Conservation (phyloP, 192 early-diverging fungal species). For the Mortierella claussenii region DNA sequence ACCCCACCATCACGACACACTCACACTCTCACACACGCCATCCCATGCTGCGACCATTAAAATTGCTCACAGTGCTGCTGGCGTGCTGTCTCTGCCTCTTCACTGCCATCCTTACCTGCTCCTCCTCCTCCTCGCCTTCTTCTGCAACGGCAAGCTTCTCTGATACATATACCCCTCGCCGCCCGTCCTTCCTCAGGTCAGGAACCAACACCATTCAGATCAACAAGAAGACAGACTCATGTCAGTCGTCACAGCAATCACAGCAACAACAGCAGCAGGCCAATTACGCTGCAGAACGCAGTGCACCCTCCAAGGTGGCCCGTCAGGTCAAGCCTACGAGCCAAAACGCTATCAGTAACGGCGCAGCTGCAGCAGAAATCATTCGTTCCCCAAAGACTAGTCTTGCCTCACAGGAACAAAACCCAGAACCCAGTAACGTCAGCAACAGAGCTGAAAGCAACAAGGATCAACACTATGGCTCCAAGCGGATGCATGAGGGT, state of each 20-base stretch:
- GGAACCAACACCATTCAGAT: background rate
- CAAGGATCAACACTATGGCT: background rate
- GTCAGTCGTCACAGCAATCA: too few species aligned
- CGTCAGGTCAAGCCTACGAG: too few species aligned
- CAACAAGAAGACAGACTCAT: too few species aligned
- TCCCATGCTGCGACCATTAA: slow-evolving; percentile 34
- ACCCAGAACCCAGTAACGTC: slow-evolving; percentile 1
- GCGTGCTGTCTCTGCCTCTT: slow-evolving; percentile 25
- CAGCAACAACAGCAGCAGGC: too few species aligned
- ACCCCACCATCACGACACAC: background rate
- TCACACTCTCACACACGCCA: background rate
- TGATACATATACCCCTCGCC: slow-evolving; percentile 6
- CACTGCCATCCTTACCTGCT: slow-evolving; percentile 21
- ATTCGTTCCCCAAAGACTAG: too few species aligned
- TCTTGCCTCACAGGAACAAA: too few species aligned
- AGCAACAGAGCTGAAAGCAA: background rate
- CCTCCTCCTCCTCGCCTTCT: background rate
- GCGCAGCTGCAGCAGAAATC: too few species aligned
- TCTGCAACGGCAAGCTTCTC: background rate
- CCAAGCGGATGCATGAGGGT: background rate
- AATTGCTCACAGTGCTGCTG: slow-evolving; percentile 24
- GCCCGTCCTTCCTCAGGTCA: slow-evolving; percentile 4
- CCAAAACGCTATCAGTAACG: too few species aligned
- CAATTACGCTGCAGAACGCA: too few species aligned
- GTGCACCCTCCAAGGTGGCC: too few species aligned